These are phyloP conservation scores for Populus trichocarpa DNA, from an alignment of 441 rosid species.

Conservation along the genomic window DNA sequence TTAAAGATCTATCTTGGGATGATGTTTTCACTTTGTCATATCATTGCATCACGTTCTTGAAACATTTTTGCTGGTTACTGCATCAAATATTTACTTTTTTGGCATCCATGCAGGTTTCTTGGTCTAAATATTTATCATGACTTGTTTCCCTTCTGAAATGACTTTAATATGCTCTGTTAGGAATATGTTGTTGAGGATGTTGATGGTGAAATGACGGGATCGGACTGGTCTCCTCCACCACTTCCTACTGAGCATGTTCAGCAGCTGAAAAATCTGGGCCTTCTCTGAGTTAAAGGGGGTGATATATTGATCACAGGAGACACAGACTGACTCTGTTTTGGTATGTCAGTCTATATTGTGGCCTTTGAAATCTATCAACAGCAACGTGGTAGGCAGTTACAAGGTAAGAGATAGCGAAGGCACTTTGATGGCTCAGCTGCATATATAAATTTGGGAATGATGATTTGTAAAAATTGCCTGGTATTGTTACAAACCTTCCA, in stretches of 20 bases:
- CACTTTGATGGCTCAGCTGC: conserved; percentile 8
- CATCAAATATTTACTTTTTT: neutral
- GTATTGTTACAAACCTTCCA: neutral
- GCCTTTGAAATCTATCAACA: conserved; percentile 1
- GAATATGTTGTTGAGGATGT: conserved; percentile 99
- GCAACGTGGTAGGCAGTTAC: neutral
- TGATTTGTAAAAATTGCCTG: conserved; percentile 12
- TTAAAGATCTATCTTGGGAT: neutral
- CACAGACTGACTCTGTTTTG: conserved; percentile 26
- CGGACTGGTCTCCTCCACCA: conserved; percentile 91
- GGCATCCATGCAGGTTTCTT: neutral
- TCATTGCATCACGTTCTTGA: neutral
- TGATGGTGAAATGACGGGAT: conserved; percentile 79
- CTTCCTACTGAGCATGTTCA: conserved; percentile 87
- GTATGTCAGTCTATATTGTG: conserved; percentile 25
- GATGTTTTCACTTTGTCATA: neutral
- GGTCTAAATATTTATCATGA: neutral
- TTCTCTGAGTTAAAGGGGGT: conserved; percentile 42
- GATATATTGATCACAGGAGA: conserved; percentile 18
- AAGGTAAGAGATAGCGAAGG: neutral
- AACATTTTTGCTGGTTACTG: neutral
- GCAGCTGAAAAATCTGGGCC: conserved; percentile 92
- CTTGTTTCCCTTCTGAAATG: conserved; percentile 1
- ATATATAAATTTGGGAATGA: conserved; percentile 8
- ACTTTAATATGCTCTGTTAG: conserved; percentile 28